Conservation (phyloP, 306 rosid genomes). For the Castanea sativa region DNA sequence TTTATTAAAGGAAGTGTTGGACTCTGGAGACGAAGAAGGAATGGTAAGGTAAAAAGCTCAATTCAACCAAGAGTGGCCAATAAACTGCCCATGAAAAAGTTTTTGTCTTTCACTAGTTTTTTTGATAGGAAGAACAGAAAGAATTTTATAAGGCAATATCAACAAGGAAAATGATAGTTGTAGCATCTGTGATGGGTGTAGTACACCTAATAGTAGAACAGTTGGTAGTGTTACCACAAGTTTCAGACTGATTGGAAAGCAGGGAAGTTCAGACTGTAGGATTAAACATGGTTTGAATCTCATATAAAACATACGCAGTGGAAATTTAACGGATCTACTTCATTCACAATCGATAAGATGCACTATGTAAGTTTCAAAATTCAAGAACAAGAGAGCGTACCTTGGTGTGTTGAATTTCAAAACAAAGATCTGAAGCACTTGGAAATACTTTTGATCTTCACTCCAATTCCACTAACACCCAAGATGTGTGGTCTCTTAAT, state of each 20-base stretch:
- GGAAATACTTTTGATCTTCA: too few relatives aligned
- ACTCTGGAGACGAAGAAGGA: not conserved
- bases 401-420: too few relatives aligned
- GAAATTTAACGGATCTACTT: too few relatives aligned
- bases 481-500: too few relatives aligned
- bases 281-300: too few relatives aligned
- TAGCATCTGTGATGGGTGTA: not conserved
- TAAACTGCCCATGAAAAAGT: not conserved
- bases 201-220: not conserved
- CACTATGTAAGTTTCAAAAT: too few relatives aligned
- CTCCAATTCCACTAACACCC: too few relatives aligned
- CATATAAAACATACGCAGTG: too few relatives aligned
- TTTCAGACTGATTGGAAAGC: conserved; percentile 12
- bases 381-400: too few relatives aligned
- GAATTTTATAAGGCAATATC: not conserved
- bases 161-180: conserved; percentile 4
- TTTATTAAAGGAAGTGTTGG: not conserved
- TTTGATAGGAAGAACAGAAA: not conserved
- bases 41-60: not conserved
- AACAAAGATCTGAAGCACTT: too few relatives aligned
- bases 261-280: conserved; percentile 18
- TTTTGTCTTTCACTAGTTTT: conserved; percentile 13
- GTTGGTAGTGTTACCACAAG: not conserved
- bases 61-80: too few relatives aligned
- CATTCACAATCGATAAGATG: too few relatives aligned